Conservation (phyloP, 176 grass and related monocot genomes). For the Thinopyrum elongatum region DNA sequence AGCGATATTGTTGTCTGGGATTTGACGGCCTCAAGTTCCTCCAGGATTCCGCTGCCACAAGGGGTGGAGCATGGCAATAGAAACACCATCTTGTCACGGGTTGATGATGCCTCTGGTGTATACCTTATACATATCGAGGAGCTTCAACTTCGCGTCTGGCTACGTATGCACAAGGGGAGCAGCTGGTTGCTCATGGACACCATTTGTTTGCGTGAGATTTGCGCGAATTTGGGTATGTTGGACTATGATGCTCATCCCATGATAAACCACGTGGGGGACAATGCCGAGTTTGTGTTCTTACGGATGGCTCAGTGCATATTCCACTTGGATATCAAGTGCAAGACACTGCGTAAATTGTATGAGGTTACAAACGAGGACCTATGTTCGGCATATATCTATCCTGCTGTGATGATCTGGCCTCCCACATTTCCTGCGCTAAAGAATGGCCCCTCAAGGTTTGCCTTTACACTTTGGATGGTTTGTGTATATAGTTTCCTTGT, state of each 20-base stretch:
- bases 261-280: not conserved
- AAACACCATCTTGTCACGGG: not conserved
- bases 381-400: too few species aligned
- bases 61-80: not conserved
- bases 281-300: too few species aligned
- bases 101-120: not conserved
- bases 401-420: too few species aligned
- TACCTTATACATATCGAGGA: not conserved
- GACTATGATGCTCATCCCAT: not conserved
- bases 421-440: too few species aligned
- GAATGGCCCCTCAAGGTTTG: too few species aligned
- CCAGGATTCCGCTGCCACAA: not conserved
- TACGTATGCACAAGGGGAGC: not conserved
- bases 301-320: too few species aligned
- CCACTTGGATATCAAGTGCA: too few species aligned
- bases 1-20: too few species aligned
- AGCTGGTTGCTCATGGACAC: not conserved
- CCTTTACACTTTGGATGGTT: too few species aligned
- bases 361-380: too few species aligned
- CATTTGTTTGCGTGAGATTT: not conserved
- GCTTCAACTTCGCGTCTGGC: not conserved
- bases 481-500: too few species aligned
- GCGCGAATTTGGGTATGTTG: not conserved
- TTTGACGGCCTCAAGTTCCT: not conserved
- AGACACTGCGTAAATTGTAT: too few species aligned